These are phyloP conservation scores for Drosera spatulata DNA, from an alignment of 179 eudicot species.

Conservation along the genomic window DNA sequence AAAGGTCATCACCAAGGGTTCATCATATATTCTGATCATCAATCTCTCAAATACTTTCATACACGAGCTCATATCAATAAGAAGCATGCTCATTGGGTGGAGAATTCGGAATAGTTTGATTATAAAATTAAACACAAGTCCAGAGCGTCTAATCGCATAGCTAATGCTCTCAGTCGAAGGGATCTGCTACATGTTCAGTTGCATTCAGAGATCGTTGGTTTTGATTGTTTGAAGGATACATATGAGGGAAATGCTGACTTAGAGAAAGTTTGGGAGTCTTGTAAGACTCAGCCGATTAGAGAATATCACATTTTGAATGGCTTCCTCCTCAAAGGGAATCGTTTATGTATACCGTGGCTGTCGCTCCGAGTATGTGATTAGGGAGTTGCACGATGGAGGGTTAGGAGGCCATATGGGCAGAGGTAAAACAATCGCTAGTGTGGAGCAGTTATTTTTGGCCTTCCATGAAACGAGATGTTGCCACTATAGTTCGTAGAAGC, in stretches of 20 bases:
- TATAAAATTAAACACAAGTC: constrained; percentile 4
- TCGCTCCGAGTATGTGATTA: background rate
- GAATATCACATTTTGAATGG: background rate
- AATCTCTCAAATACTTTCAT: constrained; percentile 5
- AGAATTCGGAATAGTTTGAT: background rate
- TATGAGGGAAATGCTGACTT: background rate
- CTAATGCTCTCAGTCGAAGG: constrained; percentile 6
- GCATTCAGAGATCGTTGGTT: background rate
- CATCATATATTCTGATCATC: constrained; percentile 6
- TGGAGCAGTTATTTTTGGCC: constrained; percentile 5
- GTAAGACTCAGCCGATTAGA: background rate
- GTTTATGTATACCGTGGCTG: background rate
- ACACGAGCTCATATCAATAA: background rate
- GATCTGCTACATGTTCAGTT: background rate
- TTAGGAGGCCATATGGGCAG: constrained; percentile 5
- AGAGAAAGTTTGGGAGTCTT: background rate
- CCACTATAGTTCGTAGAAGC: background rate
- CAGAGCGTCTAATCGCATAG: no score
- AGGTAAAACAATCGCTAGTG: constrained; percentile 5
- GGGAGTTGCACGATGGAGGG: constrained; percentile 4
- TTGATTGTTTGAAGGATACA: background rate
- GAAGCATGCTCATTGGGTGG: constrained; percentile 2
- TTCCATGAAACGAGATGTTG: background rate
- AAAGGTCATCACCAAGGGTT: no score
- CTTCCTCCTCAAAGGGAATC: background rate